Base-by-base conservation (phyloP, 1,284 basidiomycete species). In the Trichosporon coremiiforme region DNA sequence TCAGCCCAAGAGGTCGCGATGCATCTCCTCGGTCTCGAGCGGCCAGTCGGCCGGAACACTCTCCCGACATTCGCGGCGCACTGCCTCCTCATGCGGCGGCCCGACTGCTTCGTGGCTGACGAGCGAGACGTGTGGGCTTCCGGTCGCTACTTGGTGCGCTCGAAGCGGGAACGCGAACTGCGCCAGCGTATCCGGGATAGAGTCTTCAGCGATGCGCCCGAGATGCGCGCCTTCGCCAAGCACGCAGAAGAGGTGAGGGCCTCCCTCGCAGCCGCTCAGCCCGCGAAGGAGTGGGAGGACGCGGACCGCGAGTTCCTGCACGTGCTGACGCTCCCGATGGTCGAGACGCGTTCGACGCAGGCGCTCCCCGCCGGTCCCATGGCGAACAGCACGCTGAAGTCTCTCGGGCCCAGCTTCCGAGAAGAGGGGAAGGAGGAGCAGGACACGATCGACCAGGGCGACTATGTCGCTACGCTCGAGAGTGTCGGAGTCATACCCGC, bases 401-500 rank as follows among this genome's bases (percentile, higher is more conserved):
- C 84, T 62, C 79, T 91, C 25, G 80, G 84, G 9, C 17, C 35
- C 3, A n/a, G 5, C 2, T 60, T 60, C 57, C 57, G 57, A 1
- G 33, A 25, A 29, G n/a, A 4, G 12, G 31, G 29, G 12, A 85
- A 86, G 55, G 69, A 74, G 0, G 75, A 80, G 6, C 78, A 82
- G 3, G 77, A 77, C 0, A 76, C 84, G 5, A 79, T 87, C 12
- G 84, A 86, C 65, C 78, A 82, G 68, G 77, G 76, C 0, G 75
- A 84, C 9, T 79, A 87, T 9, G 84, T 86, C 55, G 78, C 83
- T 67, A 79, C 90, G 20, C 83, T 95, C 29, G 78, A 88, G 20
- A 88, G 91, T 55, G 78, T 95, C 15, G 93, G 94, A 15, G 86
- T 90, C 2, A 77, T 91, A 13, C 85, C 90, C 3, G 89, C 90